These are phyloP conservation scores for Xylaria bambusicola DNA, from an alignment of 495 filamentous ascomycete genomes.

Conservation along the genomic window DNA sequence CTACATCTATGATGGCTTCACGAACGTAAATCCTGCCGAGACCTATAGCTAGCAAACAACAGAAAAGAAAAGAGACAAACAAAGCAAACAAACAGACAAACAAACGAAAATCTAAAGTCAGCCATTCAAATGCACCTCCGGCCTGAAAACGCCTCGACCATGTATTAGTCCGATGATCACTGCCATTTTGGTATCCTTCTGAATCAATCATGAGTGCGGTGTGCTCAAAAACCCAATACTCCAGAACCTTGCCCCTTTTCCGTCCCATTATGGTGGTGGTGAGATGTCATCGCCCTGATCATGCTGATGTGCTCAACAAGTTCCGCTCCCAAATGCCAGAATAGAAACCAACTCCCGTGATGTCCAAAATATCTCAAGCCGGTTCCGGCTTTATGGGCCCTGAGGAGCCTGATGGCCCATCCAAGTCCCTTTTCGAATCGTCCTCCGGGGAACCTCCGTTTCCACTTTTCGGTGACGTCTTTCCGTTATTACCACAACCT, in stretches of 20 bases:
- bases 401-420: constrained; percentile 7
- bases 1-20: constrained; percentile 13
- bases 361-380: not conserved
- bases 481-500: constrained; percentile 71
- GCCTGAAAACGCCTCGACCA: constrained; percentile 12
- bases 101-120: constrained; percentile 12
- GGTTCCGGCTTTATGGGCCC: constrained; percentile 26
- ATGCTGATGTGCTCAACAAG: constrained; percentile 3
- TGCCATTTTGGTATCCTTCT: constrained; percentile 14
- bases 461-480: constrained; percentile 26
- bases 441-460: constrained; percentile 20
- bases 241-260: constrained; percentile 8
- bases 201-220: constrained; percentile 14
- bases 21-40: constrained; percentile 2
- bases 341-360: not conserved
- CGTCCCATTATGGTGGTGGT: not conserved
- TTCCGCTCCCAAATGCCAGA: not conserved
- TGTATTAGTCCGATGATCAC: constrained; percentile 13
- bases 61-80: too few species aligned
- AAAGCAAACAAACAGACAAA: not conserved
- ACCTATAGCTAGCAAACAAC: constrained; percentile 5
- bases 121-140: constrained; percentile 12
- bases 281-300: constrained; percentile 3
- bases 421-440: constrained; percentile 21
- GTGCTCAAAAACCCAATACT: constrained; percentile 10